Conservation (phyloP, 805 yeast species). For the Tetrapisispora phaffii region DNA sequence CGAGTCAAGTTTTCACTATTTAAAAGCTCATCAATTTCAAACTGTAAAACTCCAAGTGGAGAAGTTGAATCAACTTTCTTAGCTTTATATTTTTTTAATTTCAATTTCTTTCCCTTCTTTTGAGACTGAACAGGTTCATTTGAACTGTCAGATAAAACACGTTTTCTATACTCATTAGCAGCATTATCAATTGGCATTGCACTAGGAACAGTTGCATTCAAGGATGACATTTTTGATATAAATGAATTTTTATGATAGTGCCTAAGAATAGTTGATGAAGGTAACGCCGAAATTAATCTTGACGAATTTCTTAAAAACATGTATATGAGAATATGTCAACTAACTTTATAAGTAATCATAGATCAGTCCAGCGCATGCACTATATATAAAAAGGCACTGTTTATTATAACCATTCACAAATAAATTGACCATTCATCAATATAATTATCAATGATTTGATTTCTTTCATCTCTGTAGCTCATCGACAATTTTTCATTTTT, state of each 20-base stretch:
- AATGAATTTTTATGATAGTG: background rate
- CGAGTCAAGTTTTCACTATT: slow-evolving; percentile 32
- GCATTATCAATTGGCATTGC: background rate
- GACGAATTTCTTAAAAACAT: too few species aligned
- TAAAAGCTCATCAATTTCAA: slow-evolving; percentile 58
- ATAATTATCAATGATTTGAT: too few species aligned
- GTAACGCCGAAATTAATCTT: background rate
- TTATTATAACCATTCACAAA: too few species aligned
- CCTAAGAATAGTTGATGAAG: background rate
- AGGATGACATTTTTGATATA: background rate
- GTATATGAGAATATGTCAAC: too few species aligned
- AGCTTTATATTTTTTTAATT: slow-evolving; percentile 45
- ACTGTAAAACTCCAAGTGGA: slow-evolving; percentile 67
- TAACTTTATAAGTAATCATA: too few species aligned
- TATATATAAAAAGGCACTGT: too few species aligned
- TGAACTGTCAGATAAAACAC: slow-evolving; percentile 1
- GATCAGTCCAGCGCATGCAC: too few species aligned
- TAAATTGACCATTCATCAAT: too few species aligned
- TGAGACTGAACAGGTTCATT: background rate
- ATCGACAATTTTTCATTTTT: too few species aligned
- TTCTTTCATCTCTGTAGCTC: too few species aligned
- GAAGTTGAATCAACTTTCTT: slow-evolving; percentile 66
- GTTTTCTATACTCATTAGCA: background rate
- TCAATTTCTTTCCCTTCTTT: slow-evolving; percentile 27
- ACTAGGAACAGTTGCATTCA: background rate